Base-by-base conservation (phyloP, 495 filamentous ascomycete genomes). In the Penicillium subrubescens region DNA sequence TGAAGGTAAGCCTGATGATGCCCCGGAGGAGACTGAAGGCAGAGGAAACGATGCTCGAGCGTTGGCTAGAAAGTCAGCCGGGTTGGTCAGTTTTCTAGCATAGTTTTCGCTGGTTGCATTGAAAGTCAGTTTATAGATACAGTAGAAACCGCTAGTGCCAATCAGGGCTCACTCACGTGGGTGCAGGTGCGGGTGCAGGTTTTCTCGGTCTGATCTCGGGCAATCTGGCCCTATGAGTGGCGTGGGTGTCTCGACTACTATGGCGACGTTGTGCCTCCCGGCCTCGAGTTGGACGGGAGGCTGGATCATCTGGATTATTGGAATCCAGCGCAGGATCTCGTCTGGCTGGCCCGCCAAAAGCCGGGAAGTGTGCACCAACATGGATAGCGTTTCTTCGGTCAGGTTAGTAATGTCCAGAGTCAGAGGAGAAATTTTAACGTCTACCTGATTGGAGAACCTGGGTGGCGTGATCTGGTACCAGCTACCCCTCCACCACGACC, bases 281-380 rank as follows among this genome's bases (percentile, higher is more conserved):
- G 17, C 53, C 53, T 35, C 53, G 25, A 2, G n/a, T 1, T 6
- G 53, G 53, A 56, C 17, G 27, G 5, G 53, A 56, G 17, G 17
- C 25, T 34, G 31, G 19, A 48, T 25, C 21, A 4, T 25, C 8
- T 23, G 44, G 44, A 12, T 67, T 73, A 29, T 73, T 70, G 23
- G 27, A 46, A 25, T 71, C 70, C 5, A 77, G 57, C 0, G 75
- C 71, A 50, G 73, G 71, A 44, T 74, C 69, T 11, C 66, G 55
- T 19, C 64, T 37, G 44, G 58, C 25, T 21, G 51, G 33, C 8
- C 21, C 15, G 35, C 7, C 3, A 5, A n/a, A 6, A 31, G 14
- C n/a, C 2, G 5, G 14, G 14, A 4, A 8, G 46, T 52, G 12
- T 21, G 29, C 27, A 35, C 51, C 57, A 34, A 34, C 19, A 34